Conservation (phyloP, 2,329 filamentous ascomycete species). For the Diaporthe velutina region DNA sequence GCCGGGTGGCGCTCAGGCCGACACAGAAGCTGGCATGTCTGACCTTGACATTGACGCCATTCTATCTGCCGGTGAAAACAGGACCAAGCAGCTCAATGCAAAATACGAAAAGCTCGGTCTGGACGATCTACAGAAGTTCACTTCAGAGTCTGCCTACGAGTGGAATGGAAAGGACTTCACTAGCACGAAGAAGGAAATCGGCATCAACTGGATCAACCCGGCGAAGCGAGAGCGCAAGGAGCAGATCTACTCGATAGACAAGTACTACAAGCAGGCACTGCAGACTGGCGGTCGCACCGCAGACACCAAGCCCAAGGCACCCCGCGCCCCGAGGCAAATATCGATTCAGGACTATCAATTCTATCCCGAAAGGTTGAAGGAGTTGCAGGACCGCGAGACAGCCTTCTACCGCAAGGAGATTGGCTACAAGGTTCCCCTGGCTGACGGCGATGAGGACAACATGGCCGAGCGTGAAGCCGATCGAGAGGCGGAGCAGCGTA, state of each 20-base stretch:
- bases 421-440: constrained; percentile 91
- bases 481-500: constrained; percentile 86
- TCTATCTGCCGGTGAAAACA: constrained; percentile 85
- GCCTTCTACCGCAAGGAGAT: constrained; percentile 97
- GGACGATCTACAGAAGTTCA: constrained; percentile 97
- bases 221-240: constrained; percentile 98
- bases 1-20: constrained; percentile 69
- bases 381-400: constrained; percentile 96
- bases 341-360: constrained; percentile 97
- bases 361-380: constrained; percentile 85
- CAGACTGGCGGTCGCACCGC: constrained; percentile 81
- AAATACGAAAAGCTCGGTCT: constrained; percentile 98
- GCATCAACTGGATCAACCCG: constrained; percentile 97
- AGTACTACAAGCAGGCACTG: constrained; percentile 95
- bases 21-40: constrained; percentile 73
- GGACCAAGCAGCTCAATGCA: constrained; percentile 90
- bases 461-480: constrained; percentile 89
- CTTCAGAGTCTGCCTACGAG: constrained; percentile 96
- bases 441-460: constrained; percentile 87
- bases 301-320: constrained; percentile 93
- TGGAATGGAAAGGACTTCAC: constrained; percentile 99
- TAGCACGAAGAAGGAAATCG: constrained; percentile 90
- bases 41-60: constrained; percentile 95
- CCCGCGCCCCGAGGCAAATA: constrained; percentile 94
- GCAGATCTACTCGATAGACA: constrained; percentile 97